Percentiles rank a stretch among this genome's conserved stretches.
Conservation (phyloP, 1,284 basidiomycete genomes). For the Prillingera fragicola region DNA sequence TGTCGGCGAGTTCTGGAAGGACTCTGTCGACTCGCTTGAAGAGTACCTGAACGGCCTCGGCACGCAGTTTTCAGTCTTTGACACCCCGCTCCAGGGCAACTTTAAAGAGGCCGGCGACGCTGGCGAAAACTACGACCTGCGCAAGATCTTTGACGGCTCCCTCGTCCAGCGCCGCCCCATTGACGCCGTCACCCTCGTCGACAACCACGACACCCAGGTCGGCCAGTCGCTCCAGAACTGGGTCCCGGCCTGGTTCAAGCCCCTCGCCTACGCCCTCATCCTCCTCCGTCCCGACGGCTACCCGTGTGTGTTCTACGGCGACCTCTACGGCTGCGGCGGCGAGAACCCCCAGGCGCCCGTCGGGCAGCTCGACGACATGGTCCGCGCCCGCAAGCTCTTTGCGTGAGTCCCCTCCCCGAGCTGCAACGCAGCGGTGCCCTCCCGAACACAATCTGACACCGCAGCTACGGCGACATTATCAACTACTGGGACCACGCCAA, state of each 20-base stretch:
- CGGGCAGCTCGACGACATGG: slow-evolving; percentile 52
- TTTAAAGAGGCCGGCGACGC: slow-evolving; percentile 55
- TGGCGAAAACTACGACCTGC: slow-evolving; percentile 52
- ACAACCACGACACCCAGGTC: slow-evolving; percentile 55
- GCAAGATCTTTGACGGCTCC: slow-evolving; percentile 55
- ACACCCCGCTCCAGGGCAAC: slow-evolving; percentile 53
- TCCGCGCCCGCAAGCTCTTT: slow-evolving; percentile 53
- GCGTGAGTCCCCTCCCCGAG: too few species aligned
- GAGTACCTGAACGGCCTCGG: slow-evolving; percentile 47
- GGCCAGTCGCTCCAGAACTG: slow-evolving; percentile 55
- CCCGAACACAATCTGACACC: too few species aligned
- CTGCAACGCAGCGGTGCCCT: too few species aligned
- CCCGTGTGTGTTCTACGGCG: slow-evolving; percentile 92
- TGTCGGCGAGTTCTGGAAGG: slow-evolving; percentile 56
- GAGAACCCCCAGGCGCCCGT: slow-evolving; percentile 51
- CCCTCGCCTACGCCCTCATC: slow-evolving; percentile 72
- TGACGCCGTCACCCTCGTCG: slow-evolving; percentile 57
- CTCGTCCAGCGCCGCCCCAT: slow-evolving; percentile 54
- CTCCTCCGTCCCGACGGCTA: slow-evolving; percentile 76
- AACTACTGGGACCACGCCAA: slow-evolving; percentile 33
- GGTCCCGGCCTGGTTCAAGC: slow-evolving; percentile 55
- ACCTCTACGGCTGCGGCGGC: slow-evolving; percentile 58
- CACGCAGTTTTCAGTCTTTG: slow-evolving; percentile 57
- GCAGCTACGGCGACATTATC: too few species aligned
- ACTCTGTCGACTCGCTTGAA: slow-evolving; percentile 41